Evolutionary conservation across 2,329 filamentous ascomycete genomes (phyloP).

Genomic region (Rasamsonia emersonii): DNA sequence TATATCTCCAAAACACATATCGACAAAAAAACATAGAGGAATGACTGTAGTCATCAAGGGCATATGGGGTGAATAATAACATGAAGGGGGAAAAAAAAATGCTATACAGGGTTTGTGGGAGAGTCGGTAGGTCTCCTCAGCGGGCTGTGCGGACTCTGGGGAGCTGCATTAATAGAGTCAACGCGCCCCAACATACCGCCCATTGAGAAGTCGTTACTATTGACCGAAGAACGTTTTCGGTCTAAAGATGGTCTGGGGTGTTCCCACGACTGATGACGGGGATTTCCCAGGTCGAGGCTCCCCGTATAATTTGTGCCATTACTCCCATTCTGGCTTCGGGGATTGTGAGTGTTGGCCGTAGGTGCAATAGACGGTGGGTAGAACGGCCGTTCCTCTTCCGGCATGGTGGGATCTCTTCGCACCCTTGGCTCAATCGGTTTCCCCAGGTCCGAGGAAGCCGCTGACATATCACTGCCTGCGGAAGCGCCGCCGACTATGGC

Average conservation of each 20-base stretch:
- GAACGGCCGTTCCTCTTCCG: constrained; percentile 85
- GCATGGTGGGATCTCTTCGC: constrained; percentile 56
- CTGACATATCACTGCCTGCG: constrained; percentile 30
- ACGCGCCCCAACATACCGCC: constrained; percentile 76
- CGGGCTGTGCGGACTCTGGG: constrained; percentile 22
- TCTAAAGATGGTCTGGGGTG: constrained; percentile 50
- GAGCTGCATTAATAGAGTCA: constrained; percentile 51
- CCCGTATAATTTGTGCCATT: constrained; percentile 85
- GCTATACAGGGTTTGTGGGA: constrained; percentile 22
- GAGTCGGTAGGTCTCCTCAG: constrained; percentile 25
- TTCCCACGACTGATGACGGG: constrained; percentile 55
- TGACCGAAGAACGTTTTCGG: constrained; percentile 76
- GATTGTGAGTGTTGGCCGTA: constrained; percentile 69
- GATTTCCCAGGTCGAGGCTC: constrained; percentile 35
- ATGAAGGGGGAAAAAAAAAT: constrained; percentile 14
- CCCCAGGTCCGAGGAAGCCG: constrained; percentile 30
- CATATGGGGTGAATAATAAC: constrained; percentile 20
- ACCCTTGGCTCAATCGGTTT: constrained; percentile 48
- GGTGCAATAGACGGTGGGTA: constrained; percentile 82
- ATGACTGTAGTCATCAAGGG: constrained; percentile 16
- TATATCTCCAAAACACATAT: constrained; percentile 13
- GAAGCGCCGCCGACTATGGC: constrained; percentile 28
- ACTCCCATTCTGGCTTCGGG: constrained; percentile 79
- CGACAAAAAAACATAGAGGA: constrained; percentile 25
- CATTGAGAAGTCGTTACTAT: constrained; percentile 82